These are phyloP conservation scores for Cryphonectria japonica DNA, from an alignment of 2,329 filamentous ascomycete genomes.

Conservation along the genomic window DNA sequence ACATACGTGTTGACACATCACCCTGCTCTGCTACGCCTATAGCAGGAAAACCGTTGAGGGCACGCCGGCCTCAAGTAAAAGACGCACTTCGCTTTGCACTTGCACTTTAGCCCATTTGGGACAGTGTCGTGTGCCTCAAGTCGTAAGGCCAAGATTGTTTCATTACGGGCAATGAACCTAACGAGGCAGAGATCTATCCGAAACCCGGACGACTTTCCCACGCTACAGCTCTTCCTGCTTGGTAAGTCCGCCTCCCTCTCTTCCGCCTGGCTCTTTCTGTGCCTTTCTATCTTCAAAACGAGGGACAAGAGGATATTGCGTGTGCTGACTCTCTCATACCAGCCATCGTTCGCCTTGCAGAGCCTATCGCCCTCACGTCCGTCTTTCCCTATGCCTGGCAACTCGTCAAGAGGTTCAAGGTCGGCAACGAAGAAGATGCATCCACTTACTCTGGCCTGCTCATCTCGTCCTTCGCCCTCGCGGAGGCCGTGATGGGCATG, in stretches of 20 bases:
- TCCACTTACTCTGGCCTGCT: conserved; percentile 88
- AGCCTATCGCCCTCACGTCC: conserved; percentile 90
- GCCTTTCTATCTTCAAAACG: not conserved
- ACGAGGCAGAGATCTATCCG: conserved; percentile 54
- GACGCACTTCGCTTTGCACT: conserved; percentile 23
- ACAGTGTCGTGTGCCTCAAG: conserved; percentile 44
- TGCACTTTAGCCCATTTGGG: conserved; percentile 31
- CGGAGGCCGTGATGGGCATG: conserved; percentile 83
- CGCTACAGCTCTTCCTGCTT: conserved; percentile 80
- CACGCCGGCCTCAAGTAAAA: not conserved
- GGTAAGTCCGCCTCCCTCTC: conserved; percentile 56
- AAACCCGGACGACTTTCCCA: conserved; percentile 77
- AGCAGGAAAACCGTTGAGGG: not conserved
- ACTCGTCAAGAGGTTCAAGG: conserved; percentile 75
- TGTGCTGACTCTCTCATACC: conserved; percentile 13
- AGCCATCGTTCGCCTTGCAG: conserved; percentile 92
- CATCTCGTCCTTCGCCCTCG: conserved; percentile 83
- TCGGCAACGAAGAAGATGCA: conserved; percentile 74
- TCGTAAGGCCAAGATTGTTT: conserved; percentile 50
- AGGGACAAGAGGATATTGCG: not conserved
- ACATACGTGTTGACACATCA: not conserved
- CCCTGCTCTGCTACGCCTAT: not conserved
- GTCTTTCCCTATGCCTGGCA: conserved; percentile 93
- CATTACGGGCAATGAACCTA: conserved; percentile 54
- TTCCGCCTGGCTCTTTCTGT: not conserved